Evolutionary conservation across 2,329 filamentous ascomycete genomes (phyloP).

Genomic region (Colletotrichum simmondsii): DNA sequence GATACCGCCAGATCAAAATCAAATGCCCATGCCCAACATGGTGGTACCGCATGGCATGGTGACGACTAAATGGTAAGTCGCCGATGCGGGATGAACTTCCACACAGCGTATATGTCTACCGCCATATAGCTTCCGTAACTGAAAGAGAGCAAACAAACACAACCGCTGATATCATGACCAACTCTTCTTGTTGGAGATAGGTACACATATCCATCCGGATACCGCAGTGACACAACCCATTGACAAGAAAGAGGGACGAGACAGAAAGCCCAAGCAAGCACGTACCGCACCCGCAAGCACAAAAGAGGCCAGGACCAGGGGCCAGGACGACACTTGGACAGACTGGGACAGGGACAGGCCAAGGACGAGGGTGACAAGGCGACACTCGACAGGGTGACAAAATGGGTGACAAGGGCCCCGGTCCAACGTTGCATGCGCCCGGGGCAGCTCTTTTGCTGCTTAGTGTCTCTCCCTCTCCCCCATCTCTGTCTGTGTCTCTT

Average conservation of each 20-base stretch:
- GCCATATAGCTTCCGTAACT: not conserved
- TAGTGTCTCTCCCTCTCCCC: not conserved
- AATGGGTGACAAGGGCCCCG: conserved; percentile 6
- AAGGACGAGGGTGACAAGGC: conserved; percentile 14
- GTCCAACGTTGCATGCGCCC: conserved; percentile 33
- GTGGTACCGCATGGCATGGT: conserved; percentile 23
- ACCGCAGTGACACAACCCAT: not conserved
- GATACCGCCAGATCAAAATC: not conserved
- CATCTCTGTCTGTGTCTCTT: not conserved
- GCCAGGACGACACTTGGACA: conserved; percentile 2
- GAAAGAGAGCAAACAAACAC: not conserved
- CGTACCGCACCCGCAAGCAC: not conserved
- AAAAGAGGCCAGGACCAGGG: conserved; percentile 1
- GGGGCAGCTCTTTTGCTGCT: conserved; percentile 15
- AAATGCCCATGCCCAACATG: not conserved
- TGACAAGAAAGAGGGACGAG: not conserved
- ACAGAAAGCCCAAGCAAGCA: not conserved
- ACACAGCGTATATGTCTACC: not conserved
- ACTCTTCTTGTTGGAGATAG: not conserved
- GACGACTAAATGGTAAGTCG: conserved; percentile 3
- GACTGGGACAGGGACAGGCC: not conserved
- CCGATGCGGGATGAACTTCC: not conserved
- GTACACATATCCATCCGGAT: not conserved
- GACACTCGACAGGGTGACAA: conserved; percentile 2
- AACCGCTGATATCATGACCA: not conserved